Evolutionary conservation across 306 rosid genomes (phyloP).

Genomic region (Prunus campanulata): DNA sequence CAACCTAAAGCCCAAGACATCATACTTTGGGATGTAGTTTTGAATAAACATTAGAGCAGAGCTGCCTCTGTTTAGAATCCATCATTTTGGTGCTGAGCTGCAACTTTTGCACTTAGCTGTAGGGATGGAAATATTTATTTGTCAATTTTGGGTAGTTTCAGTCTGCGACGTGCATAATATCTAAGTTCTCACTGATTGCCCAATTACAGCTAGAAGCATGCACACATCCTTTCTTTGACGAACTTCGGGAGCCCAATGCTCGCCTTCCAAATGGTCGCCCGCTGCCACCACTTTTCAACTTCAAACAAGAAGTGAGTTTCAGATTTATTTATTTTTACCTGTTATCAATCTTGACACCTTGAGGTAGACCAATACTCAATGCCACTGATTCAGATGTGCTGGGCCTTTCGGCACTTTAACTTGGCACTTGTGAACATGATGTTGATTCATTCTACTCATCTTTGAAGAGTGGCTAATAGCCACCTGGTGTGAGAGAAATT

Average conservation of each 20-base stretch:
- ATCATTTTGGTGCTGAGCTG: slow-evolving; percentile 5
- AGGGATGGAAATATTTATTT: slow-evolving; percentile 10
- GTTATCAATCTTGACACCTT: background rate
- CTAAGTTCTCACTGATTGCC: slow-evolving; percentile 17
- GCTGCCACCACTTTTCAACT: slow-evolving; percentile 82
- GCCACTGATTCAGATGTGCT: background rate
- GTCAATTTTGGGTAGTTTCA: slow-evolving; percentile 5
- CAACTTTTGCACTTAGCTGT: slow-evolving; percentile 4
- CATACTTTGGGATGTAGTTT: background rate
- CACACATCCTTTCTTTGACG: slow-evolving; percentile 88
- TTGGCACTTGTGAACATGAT: background rate
- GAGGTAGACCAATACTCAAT: background rate
- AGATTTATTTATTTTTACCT: background rate
- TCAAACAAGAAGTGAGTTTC: slow-evolving; percentile 83
- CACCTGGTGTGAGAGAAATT: background rate
- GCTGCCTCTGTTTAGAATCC: slow-evolving; percentile 12
- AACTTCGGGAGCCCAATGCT: slow-evolving; percentile 84
- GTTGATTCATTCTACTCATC: background rate
- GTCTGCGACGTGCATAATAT: background rate
- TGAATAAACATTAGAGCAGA: background rate
- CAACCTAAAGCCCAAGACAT: slow-evolving; percentile 5
- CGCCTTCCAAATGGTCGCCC: slow-evolving; percentile 85
- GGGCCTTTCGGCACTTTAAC: background rate
- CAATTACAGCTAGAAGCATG: slow-evolving; percentile 85
- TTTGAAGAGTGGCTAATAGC: background rate